Percentiles rank a stretch among this genome's conserved stretches.
Conservation (phyloP, 148 eudicot species). For the Polygonum maritimum region DNA sequence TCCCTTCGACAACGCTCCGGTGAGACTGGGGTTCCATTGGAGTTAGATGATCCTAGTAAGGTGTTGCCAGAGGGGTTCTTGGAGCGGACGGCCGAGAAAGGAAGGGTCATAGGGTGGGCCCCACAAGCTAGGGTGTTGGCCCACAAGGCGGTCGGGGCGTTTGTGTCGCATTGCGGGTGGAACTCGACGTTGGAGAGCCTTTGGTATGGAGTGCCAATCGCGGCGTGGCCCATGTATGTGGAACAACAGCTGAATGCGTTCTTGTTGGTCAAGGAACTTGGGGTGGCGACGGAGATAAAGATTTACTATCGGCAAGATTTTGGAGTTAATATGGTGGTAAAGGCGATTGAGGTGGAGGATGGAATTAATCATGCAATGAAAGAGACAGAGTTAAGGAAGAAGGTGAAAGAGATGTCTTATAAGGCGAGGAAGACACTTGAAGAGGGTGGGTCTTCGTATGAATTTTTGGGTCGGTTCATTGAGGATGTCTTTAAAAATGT, state of each 20-base stretch:
- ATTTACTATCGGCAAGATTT: conserved; percentile 14
- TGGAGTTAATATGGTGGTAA: conserved; percentile 6
- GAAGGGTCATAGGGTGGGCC: conserved; percentile 33
- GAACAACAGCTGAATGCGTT: conserved; percentile 29
- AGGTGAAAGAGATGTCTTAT: conserved; percentile 12
- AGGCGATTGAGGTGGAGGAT: conserved; percentile 19
- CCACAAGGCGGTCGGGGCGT: conserved; percentile 18
- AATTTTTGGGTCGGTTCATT: conserved; percentile 16
- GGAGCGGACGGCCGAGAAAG: conserved; percentile 16
- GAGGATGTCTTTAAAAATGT: conserved; percentile 9
- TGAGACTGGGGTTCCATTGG: neutral
- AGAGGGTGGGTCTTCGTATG: conserved; percentile 25
- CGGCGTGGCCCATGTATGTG: conserved; percentile 23
- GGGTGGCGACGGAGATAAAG: conserved; percentile 20
- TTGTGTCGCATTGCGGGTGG: conserved; percentile 33
- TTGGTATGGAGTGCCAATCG: conserved; percentile 26
- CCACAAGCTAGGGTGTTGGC: conserved; percentile 19
- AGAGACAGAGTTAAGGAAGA: conserved; percentile 8
- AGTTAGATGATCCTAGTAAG: neutral
- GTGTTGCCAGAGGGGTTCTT: conserved; percentile 28
- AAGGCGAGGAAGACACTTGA: conserved; percentile 18
- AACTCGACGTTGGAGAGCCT: conserved; percentile 28
- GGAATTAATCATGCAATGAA: conserved; percentile 17
- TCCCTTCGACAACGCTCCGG: conserved; percentile 9
- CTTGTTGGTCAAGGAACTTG: conserved; percentile 16